phyloP scores from a whole-genome alignment of 1,284 basidiomycete species.

The Malassezia furfur region DNA sequence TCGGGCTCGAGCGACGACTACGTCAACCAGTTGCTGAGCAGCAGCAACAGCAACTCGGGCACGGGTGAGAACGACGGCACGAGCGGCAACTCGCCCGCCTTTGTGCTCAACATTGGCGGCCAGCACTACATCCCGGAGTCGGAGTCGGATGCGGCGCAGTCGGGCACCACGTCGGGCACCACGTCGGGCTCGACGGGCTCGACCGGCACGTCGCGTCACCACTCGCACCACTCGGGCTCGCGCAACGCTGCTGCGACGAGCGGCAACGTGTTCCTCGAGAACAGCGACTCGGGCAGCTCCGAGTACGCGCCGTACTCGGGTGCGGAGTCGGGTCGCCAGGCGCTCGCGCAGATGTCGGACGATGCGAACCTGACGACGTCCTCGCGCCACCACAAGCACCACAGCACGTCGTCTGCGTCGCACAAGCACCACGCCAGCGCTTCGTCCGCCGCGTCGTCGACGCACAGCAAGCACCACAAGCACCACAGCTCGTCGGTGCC shows the following conservation, averaged over 20 bases:
- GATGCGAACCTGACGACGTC: not conserved
- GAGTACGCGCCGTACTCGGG: not conserved
- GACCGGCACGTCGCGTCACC: not conserved
- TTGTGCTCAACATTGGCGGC: slow-evolving; percentile 1
- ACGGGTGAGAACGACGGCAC: not conserved
- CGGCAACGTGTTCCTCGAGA: not conserved
- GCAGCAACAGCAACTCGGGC: not conserved
- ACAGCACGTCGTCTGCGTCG: slow-evolving; percentile 1
- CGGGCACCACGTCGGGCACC: not conserved
- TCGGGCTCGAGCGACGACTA: not conserved
- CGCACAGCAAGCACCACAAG: slow-evolving; percentile 2
- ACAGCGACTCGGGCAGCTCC: not conserved
- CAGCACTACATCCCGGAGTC: not conserved
- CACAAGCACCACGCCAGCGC: not conserved
- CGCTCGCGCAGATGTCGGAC: not conserved
- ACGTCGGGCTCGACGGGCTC: too few species aligned
- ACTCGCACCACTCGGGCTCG: not conserved
- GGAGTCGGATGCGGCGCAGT: not conserved
- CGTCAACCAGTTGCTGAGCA: not conserved
- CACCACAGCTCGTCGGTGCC: not conserved
- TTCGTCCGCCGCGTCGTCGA: not conserved
- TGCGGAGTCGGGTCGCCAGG: not conserved
- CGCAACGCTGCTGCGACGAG: not conserved
- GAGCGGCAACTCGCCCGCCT: not conserved
- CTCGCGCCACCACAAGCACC: not conserved